A percentile compares a stretch with the other conserved stretches of the same genome.
These are phyloP conservation scores for Lactarius deliciosus DNA, from an alignment of 768 basidiomycete genomes.

Conservation along the genomic window DNA sequence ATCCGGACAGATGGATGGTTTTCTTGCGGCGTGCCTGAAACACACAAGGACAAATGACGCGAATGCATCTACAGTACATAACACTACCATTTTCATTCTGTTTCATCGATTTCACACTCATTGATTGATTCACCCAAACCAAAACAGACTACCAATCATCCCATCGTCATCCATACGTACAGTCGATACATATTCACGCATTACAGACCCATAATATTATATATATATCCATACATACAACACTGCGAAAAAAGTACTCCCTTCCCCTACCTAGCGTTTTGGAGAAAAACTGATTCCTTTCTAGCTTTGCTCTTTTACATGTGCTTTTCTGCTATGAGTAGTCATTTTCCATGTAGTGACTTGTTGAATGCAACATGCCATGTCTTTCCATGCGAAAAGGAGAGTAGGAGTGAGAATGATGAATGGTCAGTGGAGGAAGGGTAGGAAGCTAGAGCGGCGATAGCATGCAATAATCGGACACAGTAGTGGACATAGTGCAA, in stretches of 20 bases:
- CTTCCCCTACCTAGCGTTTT: not conserved
- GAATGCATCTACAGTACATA: not conserved
- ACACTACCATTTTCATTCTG: not conserved
- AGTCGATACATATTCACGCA: not conserved
- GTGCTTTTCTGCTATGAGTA: not conserved
- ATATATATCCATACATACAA: constrained; percentile 4
- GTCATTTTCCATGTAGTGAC: constrained; percentile 4
- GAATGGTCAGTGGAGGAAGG: not conserved
- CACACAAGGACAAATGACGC: constrained; percentile 1
- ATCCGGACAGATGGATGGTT: not conserved
- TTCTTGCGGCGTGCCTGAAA: not conserved
- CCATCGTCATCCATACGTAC: not conserved
- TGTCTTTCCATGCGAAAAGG: not conserved
- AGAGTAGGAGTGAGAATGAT: not conserved
- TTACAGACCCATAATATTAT: constrained; percentile 1
- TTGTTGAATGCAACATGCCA: constrained; percentile 3
- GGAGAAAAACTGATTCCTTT: constrained; percentile 3
- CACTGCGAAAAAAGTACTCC: not conserved
- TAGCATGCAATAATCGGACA: not conserved
- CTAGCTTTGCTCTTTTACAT: not conserved
- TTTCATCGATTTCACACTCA: constrained; percentile 6
- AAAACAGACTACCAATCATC: not conserved
- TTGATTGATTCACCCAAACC: constrained; percentile 1
- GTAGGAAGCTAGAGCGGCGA: not conserved
- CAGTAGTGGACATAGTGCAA: not conserved